Evolutionary conservation across 2,329 filamentous ascomycete species (phyloP).

Genomic region (Tolypocladium inflatum): DNA sequence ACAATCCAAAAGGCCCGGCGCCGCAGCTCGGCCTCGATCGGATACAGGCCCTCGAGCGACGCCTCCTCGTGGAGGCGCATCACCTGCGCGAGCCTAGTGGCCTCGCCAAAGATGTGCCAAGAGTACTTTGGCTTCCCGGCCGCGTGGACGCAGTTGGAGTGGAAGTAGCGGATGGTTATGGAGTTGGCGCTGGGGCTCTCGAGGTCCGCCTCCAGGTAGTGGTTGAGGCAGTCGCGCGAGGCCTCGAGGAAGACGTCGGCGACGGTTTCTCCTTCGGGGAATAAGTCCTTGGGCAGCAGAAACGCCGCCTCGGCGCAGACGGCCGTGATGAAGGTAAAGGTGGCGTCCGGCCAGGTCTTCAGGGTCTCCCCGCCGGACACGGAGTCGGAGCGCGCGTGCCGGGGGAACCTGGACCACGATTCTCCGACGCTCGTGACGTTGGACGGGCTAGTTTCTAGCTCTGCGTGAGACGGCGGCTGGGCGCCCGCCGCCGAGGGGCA

Average conservation of each 20-base stretch:
- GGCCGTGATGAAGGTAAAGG: conserved; percentile 32
- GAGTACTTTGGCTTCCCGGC: conserved; percentile 31
- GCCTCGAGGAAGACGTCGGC: conserved; percentile 28
- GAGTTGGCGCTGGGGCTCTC: conserved; percentile 32
- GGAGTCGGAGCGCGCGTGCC: background rate
- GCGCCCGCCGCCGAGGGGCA: background rate
- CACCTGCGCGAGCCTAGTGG: conserved; percentile 28
- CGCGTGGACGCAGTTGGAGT: conserved; percentile 34
- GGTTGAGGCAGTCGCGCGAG: conserved; percentile 25
- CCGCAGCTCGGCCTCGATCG: conserved; percentile 27
- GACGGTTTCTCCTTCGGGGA: conserved; percentile 25
- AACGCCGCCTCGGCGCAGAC: conserved; percentile 32
- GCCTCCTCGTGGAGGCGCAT: conserved; percentile 33
- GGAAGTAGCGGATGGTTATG: conserved; percentile 32
- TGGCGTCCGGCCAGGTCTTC: conserved; percentile 22
- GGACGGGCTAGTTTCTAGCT: background rate
- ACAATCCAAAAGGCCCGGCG: conserved; percentile 28
- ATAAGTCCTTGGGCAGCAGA: conserved; percentile 27
- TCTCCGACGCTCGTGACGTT: background rate
- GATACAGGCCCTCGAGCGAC: conserved; percentile 21
- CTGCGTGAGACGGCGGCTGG: background rate
- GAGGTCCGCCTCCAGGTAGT: conserved; percentile 30
- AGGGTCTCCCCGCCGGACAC: background rate
- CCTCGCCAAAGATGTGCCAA: conserved; percentile 36
- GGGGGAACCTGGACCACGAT: conserved; percentile 2